These are phyloP conservation scores for Leucosporidium scottii DNA, from an alignment of 768 basidiomycete genomes.

Conservation along the genomic window DNA sequence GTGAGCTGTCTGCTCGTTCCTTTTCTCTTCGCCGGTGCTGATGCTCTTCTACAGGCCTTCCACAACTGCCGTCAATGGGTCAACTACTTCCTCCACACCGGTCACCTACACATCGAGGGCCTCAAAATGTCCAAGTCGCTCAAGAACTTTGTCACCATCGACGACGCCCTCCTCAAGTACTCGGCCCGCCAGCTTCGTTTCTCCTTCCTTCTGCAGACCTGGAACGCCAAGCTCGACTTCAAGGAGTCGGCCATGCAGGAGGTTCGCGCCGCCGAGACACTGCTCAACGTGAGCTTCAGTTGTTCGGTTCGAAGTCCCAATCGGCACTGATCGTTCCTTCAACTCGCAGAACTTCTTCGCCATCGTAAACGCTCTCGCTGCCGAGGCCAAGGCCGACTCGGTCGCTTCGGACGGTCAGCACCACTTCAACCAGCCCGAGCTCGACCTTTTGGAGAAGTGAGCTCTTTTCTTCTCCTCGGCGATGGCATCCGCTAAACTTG, in stretches of 20 bases:
- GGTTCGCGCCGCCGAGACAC: conserved; percentile 72
- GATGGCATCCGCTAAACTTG: background rate
- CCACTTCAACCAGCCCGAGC: conserved; percentile 52
- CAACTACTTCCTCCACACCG: conserved; percentile 97
- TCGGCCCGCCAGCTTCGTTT: conserved; percentile 81
- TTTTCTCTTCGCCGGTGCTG: no score
- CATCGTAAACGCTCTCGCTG: conserved; percentile 69
- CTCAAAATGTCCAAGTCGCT: conserved; percentile 98
- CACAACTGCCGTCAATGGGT: conserved; percentile 90
- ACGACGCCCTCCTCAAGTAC: conserved; percentile 76
- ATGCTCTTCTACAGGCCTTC: conserved; percentile 59
- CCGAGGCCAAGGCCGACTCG: conserved; percentile 45
- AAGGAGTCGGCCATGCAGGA: conserved; percentile 79
- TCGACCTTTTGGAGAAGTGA: conserved; percentile 60
- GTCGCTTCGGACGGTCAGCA: conserved; percentile 43
- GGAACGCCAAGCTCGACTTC: conserved; percentile 91
- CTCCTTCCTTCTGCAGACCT: conserved; percentile 80
- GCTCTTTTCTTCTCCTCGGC: conserved; percentile 29
- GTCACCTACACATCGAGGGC: conserved; percentile 95
- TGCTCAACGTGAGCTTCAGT: conserved; percentile 61
- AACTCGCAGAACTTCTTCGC: conserved; percentile 81
- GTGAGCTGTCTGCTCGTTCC: conserved; percentile 41
- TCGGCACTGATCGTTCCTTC: background rate
- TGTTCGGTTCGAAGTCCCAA: background rate
- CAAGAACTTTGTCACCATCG: conserved; percentile 96